These are phyloP conservation scores for Pseudocercospora macadamiae DNA, from an alignment of 2,329 filamentous ascomycete genomes.

Conservation along the genomic window DNA sequence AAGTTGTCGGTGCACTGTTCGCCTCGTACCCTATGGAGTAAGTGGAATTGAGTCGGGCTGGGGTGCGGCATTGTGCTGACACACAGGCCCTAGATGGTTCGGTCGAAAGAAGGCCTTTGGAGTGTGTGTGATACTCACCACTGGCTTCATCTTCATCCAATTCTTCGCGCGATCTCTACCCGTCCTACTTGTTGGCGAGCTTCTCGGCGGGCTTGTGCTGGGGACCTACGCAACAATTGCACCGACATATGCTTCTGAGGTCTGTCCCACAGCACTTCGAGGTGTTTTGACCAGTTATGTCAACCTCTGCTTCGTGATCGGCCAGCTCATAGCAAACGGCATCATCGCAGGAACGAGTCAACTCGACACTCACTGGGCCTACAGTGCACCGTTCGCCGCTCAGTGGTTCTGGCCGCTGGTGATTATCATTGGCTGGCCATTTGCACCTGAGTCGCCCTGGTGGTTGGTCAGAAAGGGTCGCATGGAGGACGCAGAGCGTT, in stretches of 20 bases:
- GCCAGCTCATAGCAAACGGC: slow-evolving; percentile 58
- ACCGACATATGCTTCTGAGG: slow-evolving; percentile 49
- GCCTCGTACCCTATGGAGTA: slow-evolving; percentile 39
- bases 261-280: slow-evolving; percentile 61
- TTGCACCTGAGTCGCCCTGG: slow-evolving; percentile 44
- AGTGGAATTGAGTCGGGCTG: neutral
- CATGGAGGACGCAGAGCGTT: slow-evolving; percentile 40
- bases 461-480: slow-evolving; percentile 43
- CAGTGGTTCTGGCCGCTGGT: slow-evolving; percentile 49
- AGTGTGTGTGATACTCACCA: slow-evolving; percentile 42
- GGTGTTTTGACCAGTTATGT: slow-evolving; percentile 63
- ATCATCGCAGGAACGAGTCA: slow-evolving; percentile 41
- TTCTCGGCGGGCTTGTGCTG: slow-evolving; percentile 64
- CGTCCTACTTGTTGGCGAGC: slow-evolving; percentile 62
- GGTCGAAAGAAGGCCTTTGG: slow-evolving; percentile 38
- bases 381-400: slow-evolving; percentile 48
- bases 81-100: slow-evolving; percentile 23
- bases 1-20: slow-evolving; percentile 58
- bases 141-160: slow-evolving; percentile 62
- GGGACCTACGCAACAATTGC: slow-evolving; percentile 61
- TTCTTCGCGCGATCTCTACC: slow-evolving; percentile 62
- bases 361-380: slow-evolving; percentile 45
- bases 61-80: neutral
- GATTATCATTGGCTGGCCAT: slow-evolving; percentile 42
- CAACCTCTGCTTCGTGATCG: slow-evolving; percentile 66